Base-by-base conservation (phyloP, 352 stramenopile species). In the Blastocystis sp. region DNA sequence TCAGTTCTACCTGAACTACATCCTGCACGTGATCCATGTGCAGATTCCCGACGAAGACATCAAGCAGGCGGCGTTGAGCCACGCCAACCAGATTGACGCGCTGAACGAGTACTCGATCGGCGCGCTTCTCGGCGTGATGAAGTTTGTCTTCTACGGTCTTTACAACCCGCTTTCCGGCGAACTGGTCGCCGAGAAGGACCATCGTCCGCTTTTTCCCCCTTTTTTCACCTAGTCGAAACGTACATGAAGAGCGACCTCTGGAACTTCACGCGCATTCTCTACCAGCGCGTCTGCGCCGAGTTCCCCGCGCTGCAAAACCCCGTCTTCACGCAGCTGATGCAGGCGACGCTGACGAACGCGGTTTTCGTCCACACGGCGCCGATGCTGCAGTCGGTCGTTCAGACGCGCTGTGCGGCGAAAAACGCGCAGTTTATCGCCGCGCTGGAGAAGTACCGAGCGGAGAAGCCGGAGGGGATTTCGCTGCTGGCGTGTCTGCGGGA, bases 1-100 rank as follows among this genome's bases (percentile, higher is more conserved):
- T 4, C 40, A 81, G 46, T 81, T 81, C 29, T 81, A 81, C 48
- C 11, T 81, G 8, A 81, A 81, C 53, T 81, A 81, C 48, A 65
- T 81, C 24, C 48, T 81, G 24, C 69, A 44, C 53, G 38, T 81
- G 18, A 81, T 81, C 29, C 69, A 81, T 4, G 27, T 81, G 2
- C 69, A 81, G 69, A 44, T 65, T 24, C 48, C 69, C 18, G 69
- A 81, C 53, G 48, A 64, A 7, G 69, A 81, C 14, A 81, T 81
- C 46, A n/a, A 18, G 8, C 61, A 81, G n/a, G 69, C 44, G 32
- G 42, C 56, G 32, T 40, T 48, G 21, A 46, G 21, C 14, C 69
- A 64, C 32, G 27, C 69, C 7, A 81, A 64, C 36, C 53, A 40
- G 53, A 16, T 81, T n/a, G 69, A 81, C 40, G 69, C 69, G 2